These are phyloP conservation scores for Phytophthora ohioensis DNA, from an alignment of 352 stramenopile species.

Conservation along the genomic window DNA sequence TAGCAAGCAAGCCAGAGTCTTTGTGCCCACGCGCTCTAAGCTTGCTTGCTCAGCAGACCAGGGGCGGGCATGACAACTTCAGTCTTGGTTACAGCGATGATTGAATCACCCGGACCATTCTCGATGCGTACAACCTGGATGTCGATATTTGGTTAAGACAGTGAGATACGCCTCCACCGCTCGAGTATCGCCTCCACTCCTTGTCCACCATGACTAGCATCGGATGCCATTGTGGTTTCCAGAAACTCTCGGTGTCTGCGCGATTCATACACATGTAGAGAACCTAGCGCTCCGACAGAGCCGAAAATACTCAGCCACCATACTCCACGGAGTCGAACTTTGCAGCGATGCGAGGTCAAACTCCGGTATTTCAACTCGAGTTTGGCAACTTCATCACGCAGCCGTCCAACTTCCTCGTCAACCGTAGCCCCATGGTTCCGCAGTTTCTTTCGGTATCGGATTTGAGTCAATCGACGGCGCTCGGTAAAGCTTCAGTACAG, in stretches of 20 bases:
- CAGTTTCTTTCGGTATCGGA: neutral
- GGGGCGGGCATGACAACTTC: neutral
- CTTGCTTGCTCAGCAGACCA: no score
- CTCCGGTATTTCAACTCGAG: neutral
- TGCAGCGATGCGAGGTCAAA: neutral
- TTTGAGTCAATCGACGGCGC: slow-evolving; percentile 4
- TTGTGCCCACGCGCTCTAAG: no score
- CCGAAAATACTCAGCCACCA: slow-evolving; percentile 5
- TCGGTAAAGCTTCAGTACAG: neutral
- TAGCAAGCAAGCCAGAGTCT: no score
- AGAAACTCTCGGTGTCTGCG: neutral
- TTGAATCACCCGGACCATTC: neutral
- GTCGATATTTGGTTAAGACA: neutral
- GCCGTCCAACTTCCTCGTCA: neutral
- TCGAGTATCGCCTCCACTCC: slow-evolving; percentile 3
- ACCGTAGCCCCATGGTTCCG: neutral
- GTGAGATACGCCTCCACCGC: neutral
- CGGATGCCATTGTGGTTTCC: neutral
- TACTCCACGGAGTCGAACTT: slow-evolving; percentile 1
- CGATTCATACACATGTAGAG: neutral
- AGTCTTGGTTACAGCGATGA: neutral
- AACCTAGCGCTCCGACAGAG: neutral
- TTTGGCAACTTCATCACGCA: neutral
- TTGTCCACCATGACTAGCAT: neutral
- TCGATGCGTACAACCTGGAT: slow-evolving; percentile 7